Conservation (phyloP, 306 rosid species). For the Trichosanthes cucumerina region DNA sequence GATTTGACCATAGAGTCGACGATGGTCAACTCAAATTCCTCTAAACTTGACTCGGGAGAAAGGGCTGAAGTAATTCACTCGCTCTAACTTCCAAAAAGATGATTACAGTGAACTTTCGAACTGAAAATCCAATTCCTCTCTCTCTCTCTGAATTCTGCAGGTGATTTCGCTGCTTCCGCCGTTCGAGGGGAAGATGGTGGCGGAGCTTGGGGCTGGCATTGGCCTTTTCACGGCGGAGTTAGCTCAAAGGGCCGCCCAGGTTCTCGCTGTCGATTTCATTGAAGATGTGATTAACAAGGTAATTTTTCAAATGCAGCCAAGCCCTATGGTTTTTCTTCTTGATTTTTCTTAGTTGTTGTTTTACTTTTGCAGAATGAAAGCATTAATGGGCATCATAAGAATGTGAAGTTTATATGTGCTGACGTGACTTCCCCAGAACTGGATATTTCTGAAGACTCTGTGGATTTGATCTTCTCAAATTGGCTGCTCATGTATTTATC, state of each 20-base stretch:
- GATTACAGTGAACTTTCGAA: not conserved
- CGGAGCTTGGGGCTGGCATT: conserved; percentile 90
- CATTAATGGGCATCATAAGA: conserved; percentile 68
- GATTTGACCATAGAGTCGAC: conserved; percentile 67
- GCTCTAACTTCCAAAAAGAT: not conserved
- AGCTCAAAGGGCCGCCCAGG: conserved; percentile 63
- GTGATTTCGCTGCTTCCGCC: conserved; percentile 62
- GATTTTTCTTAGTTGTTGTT: not conserved
- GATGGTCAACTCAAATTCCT: conserved; percentile 75
- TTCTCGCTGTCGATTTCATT: conserved; percentile 77
- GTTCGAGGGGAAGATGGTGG: conserved; percentile 65
- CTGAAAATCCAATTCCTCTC: not conserved
- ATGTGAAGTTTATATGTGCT: conserved; percentile 68
- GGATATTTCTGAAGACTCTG: conserved; percentile 48
- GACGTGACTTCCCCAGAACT: conserved; percentile 74
- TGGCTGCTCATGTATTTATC: conserved; percentile 93
- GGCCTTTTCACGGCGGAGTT: conserved; percentile 85
- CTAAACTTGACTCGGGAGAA: conserved; percentile 75
- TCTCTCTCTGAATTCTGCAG: conserved; percentile 14
- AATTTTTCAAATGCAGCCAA: not conserved
- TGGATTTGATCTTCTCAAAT: conserved; percentile 79
- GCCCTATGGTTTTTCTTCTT: not conserved
- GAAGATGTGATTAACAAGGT: conserved; percentile 81
- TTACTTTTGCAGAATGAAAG: conserved; percentile 54
- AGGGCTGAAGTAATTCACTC: conserved; percentile 54